Conservation (phyloP, 2,329 filamentous ascomycete genomes). For the Neocucurbitaria cava region DNA sequence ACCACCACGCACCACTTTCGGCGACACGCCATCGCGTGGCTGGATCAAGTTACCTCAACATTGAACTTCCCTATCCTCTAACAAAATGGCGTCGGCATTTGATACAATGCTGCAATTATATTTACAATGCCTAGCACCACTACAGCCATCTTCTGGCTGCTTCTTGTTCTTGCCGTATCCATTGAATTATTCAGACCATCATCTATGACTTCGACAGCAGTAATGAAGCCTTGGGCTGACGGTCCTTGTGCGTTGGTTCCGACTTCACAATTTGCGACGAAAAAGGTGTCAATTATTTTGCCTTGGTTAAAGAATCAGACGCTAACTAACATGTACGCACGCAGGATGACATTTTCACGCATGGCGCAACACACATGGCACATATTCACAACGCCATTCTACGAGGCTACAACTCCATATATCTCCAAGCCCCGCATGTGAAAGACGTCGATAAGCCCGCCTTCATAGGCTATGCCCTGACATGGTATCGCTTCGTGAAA, state of each 20-base stretch:
- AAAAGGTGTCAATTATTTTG: conserved; percentile 25
- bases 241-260: conserved; percentile 33
- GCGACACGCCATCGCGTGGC: conserved; percentile 3
- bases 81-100: not conserved
- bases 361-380: conserved; percentile 47
- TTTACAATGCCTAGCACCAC: conserved; percentile 15
- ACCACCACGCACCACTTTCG: conserved; percentile 22
- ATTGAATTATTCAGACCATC: conserved; percentile 10
- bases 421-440: conserved; percentile 46
- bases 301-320: not conserved
- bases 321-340: conserved; percentile 4
- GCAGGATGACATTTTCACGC: conserved; percentile 42
- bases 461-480: conserved; percentile 45
- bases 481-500: conserved; percentile 46
- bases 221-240: conserved; percentile 39
- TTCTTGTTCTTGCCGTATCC: conserved; percentile 8
- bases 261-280: conserved; percentile 41
- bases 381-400: conserved; percentile 51
- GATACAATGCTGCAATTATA: not conserved
- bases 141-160: conserved; percentile 7
- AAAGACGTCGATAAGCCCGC: conserved; percentile 38
- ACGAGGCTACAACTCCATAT: conserved; percentile 51
- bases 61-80: not conserved
- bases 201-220: conserved; percentile 5
- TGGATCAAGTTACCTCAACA: not conserved